Conservation (phyloP, 2,329 filamentous ascomycete species). For the Cephalotrichum gorgonifer region DNA sequence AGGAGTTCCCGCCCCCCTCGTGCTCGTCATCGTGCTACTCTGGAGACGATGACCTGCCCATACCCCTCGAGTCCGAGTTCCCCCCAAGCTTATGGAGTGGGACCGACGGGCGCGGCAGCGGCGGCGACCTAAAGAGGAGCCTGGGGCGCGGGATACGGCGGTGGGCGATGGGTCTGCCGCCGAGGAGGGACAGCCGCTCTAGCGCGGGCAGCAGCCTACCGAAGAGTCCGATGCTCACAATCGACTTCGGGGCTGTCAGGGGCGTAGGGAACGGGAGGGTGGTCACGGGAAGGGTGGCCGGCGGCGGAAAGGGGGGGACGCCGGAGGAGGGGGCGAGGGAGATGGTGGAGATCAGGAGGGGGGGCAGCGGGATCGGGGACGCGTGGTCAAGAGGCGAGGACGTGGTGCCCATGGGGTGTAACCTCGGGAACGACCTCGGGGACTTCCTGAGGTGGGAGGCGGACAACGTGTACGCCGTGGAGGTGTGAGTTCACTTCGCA, state of each 20-base stretch:
- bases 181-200: slow-evolving; percentile 12
- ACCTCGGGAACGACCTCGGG: slow-evolving; percentile 46
- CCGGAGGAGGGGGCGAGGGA: not conserved
- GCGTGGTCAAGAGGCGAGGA: slow-evolving; percentile 8
- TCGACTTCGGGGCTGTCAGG: slow-evolving; percentile 31
- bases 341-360: not conserved
- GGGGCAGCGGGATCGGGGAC: slow-evolving; percentile 17
- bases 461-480: slow-evolving; percentile 31
- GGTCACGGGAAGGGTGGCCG: slow-evolving; percentile 12
- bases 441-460: slow-evolving; percentile 50
- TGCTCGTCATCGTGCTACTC: slow-evolving; percentile 14
- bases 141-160: slow-evolving; percentile 17
- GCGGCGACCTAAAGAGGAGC: slow-evolving; percentile 18
- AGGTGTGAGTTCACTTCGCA: not conserved
- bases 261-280: slow-evolving; percentile 24
- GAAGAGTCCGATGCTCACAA: slow-evolving; percentile 35
- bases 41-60: slow-evolving; percentile 25
- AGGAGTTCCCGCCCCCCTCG: not conserved
- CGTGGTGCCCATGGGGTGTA: slow-evolving; percentile 46
- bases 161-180: slow-evolving; percentile 25
- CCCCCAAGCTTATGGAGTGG: slow-evolving; percentile 23
- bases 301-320: slow-evolving; percentile 4
- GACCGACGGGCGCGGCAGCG: slow-evolving; percentile 10
- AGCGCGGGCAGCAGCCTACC: slow-evolving; percentile 25
- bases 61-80: slow-evolving; percentile 23